Evolutionary conservation across 1,284 basidiomycete species (phyloP), one percentile per base, ranked within the genome.

Genomic region (Rhizoctonia solani): DNA sequence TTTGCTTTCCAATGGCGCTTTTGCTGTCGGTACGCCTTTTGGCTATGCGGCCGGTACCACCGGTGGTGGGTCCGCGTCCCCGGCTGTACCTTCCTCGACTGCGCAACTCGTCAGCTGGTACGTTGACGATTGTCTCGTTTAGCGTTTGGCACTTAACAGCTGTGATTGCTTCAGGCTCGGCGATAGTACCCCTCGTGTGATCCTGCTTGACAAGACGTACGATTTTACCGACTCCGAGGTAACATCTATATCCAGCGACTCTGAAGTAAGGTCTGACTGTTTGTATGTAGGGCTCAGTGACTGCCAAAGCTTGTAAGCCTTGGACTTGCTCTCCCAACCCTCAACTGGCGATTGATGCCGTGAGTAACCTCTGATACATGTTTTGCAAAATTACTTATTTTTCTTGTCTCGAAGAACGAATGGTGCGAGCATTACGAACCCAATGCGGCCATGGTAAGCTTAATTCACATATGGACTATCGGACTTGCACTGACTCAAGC

Each of bases 291-390:
- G 67, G 71, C 47, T 23, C 73, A 68, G 4, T 21, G 25, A 34
- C 67, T 9, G 41, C 67, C 34, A 65, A 47, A 29, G 54, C 73
- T 55, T 75, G 75, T 49, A 69, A 72, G 68, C 74, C 77, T 29
- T 74, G 74, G 74, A 72, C 73, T 1, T 77, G 76, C 55, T 71
- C 72, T 4, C 69, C 69, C 4, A 76, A 75, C 55, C 74, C 76
- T 1, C 77, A 77, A 69, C 68, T 75, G 1, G 76, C 74, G 0
- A 74, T 76, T 54, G 72, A 77, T 68, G 70, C 59, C 25, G 49
- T 65, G 19, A 27, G 50, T 53, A 21, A 25, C 32, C 19, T 32
- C 29, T 4, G 11, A 19, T 25, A 4, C 4, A 11, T 4, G 32
- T 11, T 34, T 4, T 34, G 11, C 32, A 4, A 11, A 11, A 34